Evolutionary conservation across 345 rosid species (phyloP), one percentile per base, ranked within the genome.

Genomic region (Bretschneidera sinensis): DNA sequence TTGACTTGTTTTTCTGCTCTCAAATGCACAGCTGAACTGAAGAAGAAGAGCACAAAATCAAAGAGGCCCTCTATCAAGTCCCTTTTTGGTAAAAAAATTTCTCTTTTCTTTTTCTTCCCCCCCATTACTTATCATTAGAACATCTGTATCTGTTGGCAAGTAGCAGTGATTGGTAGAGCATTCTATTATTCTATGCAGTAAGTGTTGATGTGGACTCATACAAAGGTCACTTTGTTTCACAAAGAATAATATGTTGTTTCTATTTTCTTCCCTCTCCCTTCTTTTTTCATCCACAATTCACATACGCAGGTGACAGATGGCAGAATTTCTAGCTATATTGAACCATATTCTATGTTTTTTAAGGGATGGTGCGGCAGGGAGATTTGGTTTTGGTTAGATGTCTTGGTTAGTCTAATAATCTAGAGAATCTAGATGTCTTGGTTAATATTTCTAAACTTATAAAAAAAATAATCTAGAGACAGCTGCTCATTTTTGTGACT

Each of bases 61-160:
- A 92, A 87, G 82, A 80, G 97, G 64, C 94, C 96, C 43, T 90
- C 97, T 50, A 83, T 94, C 73, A 94, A 90, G 80, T 79, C 99
- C 57, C 95, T 94, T 60, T 94, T 94, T 74, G 99, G 99, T 90
- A 82, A 77, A 80, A 53, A 14, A 68, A 55, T 45, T 39, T 53
- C 9, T 6, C 6, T 21, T n/a, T 1, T 49, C 24, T 51, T 66
- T 39, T 55, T 10, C 53, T 21, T 47, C 10, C 45, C 45, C 11
- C 6, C 45, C 10, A 39, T 5, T 39, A 39, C 45, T 5, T 39
- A 39, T 14, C 15, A 13, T 11, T 39, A 39, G 45, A 39, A 39
- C 45, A 5, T 39, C 15, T 39, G 1, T 39, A 1, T 39, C 15
- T 5, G 45, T 39, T 39, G 45, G 45, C 11, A 39, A 39, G 6